A percentile compares a stretch with the other conserved stretches of the same genome.
Evolutionary conservation across 2,329 filamentous ascomycete genomes (phyloP).

Genomic region (Cladosporium sp.): DNA sequence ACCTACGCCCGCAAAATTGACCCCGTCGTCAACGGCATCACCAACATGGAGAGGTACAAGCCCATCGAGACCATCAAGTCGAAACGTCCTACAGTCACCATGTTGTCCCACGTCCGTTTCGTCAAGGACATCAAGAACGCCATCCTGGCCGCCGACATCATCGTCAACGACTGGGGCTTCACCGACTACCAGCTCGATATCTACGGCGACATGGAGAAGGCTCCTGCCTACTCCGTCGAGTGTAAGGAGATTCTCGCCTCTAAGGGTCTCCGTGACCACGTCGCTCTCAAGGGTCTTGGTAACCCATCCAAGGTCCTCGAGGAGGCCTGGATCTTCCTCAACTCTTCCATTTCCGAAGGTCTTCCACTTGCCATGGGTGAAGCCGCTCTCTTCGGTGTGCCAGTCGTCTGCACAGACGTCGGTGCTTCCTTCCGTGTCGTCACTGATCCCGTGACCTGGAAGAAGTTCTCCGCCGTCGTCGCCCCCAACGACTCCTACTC

Average conservation of each 20-base stretch:
- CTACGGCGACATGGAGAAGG: slow-evolving; percentile 61
- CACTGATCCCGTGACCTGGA: slow-evolving; percentile 53
- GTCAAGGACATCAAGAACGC: slow-evolving; percentile 63
- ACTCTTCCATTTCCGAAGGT: slow-evolving; percentile 50
- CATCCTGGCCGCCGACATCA: slow-evolving; percentile 60
- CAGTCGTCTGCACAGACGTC: slow-evolving; percentile 52
- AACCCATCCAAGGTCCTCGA: slow-evolving; percentile 57
- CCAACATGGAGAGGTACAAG: slow-evolving; percentile 60
- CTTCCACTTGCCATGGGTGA: slow-evolving; percentile 50
- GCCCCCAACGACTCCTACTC: slow-evolving; percentile 64
- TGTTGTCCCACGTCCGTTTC: slow-evolving; percentile 60
- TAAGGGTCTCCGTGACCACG: slow-evolving; percentile 48
- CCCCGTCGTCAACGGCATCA: slow-evolving; percentile 62
- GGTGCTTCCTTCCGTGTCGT: slow-evolving; percentile 58
- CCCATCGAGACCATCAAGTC: slow-evolving; percentile 57
- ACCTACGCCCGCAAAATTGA: slow-evolving; percentile 59
- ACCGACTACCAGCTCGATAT: slow-evolving; percentile 60
- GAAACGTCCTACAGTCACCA: slow-evolving; percentile 58
- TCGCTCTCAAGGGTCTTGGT: slow-evolving; percentile 54
- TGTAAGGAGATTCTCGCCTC: slow-evolving; percentile 56
- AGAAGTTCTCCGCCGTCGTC: slow-evolving; percentile 62
- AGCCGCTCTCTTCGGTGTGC: slow-evolving; percentile 49
- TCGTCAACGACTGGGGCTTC: slow-evolving; percentile 63
- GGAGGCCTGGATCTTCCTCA: slow-evolving; percentile 59
- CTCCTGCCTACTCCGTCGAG: slow-evolving; percentile 57